Evolutionary conservation across 2,329 filamentous ascomycete genomes (phyloP).

Genomic region (Cercospora sesami): DNA sequence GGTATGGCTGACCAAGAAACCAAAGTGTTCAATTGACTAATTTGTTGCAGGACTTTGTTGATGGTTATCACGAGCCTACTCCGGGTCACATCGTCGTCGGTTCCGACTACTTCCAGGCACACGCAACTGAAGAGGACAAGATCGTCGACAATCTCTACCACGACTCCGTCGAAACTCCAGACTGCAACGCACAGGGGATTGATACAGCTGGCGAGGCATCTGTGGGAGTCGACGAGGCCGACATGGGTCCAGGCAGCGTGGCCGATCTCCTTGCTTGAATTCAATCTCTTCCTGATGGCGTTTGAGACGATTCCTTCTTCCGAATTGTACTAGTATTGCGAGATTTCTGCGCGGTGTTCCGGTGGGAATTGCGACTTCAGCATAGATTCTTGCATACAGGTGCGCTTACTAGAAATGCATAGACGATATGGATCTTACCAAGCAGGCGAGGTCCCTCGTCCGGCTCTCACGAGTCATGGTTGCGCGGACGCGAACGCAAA

Average conservation of each 20-base stretch:
- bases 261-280: not conserved
- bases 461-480: not conserved
- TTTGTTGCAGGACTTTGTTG: constrained; percentile 12
- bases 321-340: not conserved
- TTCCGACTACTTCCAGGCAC: constrained; percentile 25
- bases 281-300: not conserved
- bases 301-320: not conserved
- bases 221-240: not conserved
- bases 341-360: constrained; percentile 2
- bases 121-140: not conserved
- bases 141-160: not conserved
- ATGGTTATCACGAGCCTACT: constrained; percentile 19
- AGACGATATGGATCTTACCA: not conserved
- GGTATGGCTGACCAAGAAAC: constrained; percentile 8
- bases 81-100: constrained; percentile 22
- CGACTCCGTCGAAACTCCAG: not conserved
- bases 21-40: constrained; percentile 1
- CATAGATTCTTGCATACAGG: not conserved
- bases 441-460: not conserved
- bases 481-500: not conserved
- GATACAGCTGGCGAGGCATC: not conserved
- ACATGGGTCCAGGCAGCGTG: not conserved
- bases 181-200: not conserved
- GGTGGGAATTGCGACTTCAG: not conserved
- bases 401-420: constrained; percentile 3